A percentile compares a stretch with the other conserved stretches of the same genome.
Evolutionary conservation across 2,329 filamentous ascomycete species (phyloP).

Genomic region (Penicillium sp.): DNA sequence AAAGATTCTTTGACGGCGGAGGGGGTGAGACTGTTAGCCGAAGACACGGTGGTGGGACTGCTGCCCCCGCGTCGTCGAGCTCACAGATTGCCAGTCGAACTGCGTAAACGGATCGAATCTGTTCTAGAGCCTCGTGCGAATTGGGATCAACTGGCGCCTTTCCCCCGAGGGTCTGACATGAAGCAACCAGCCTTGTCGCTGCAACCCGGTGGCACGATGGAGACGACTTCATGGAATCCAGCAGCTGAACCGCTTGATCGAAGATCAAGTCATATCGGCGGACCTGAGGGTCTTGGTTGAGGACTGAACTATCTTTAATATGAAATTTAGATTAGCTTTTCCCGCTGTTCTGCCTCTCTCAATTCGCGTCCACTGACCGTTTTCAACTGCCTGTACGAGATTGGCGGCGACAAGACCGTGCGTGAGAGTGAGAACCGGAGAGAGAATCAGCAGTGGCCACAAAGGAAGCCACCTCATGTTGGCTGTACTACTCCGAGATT

Average conservation of each 20-base stretch:
- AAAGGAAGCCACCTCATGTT: no score
- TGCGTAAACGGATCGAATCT: slow-evolving; percentile 57
- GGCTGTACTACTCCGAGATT: no score
- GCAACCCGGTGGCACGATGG: slow-evolving; percentile 56
- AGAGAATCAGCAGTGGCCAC: no score
- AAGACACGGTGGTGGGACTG: slow-evolving; percentile 52
- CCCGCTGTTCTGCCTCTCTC: no score
- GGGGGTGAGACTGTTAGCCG: slow-evolving; percentile 48
- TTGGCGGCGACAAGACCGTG: no score
- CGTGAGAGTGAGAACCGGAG: no score
- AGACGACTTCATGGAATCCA: slow-evolving; percentile 46
- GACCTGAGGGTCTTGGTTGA: no score
- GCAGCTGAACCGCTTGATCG: slow-evolving; percentile 42
- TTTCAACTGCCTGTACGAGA: no score
- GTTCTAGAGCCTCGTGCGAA: slow-evolving; percentile 38
- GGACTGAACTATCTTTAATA: no score
- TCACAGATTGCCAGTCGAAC: slow-evolving; percentile 64
- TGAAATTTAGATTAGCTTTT: no score
- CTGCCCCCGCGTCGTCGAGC: slow-evolving; percentile 52
- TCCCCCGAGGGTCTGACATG: slow-evolving; percentile 51
- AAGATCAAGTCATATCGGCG: slow-evolving; percentile 38
- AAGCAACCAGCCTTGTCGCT: slow-evolving; percentile 51
- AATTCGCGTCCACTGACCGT: no score
- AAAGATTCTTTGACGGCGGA: slow-evolving; percentile 29
- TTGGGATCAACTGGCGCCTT: slow-evolving; percentile 24